Percentiles rank a stretch among this genome's conserved stretches.
These are phyloP conservation scores for Inga leiocalycina DNA, from an alignment of 306 rosid species.

Conservation along the genomic window DNA sequence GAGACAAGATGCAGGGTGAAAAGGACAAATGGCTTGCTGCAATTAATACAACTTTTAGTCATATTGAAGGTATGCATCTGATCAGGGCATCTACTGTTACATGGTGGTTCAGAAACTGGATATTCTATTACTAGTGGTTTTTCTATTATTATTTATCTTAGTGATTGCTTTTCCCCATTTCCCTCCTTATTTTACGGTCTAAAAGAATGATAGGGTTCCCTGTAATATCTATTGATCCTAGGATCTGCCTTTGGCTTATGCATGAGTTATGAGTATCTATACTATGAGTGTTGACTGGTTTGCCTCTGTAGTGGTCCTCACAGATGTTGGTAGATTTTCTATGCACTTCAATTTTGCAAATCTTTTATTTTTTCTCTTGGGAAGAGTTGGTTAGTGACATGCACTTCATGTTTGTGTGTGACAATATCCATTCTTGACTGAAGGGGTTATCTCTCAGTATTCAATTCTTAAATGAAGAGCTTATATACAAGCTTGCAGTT, in stretches of 20 bases:
- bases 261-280: background rate
- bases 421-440: background rate
- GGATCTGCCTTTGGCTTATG: slow-evolving; percentile 14
- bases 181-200: background rate
- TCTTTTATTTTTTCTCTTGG: background rate
- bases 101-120: background rate
- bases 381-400: background rate
- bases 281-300: slow-evolving; percentile 3
- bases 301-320: background rate
- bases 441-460: background rate
- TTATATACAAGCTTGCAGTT: slow-evolving; percentile 13
- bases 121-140: background rate
- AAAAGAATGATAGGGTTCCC: background rate
- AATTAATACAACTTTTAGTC: slow-evolving; percentile 87
- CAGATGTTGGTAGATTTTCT: background rate
- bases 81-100: slow-evolving; percentile 7
- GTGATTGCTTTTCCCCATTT: background rate
- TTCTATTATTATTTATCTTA: background rate
- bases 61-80: slow-evolving; percentile 78
- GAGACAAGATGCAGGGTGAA: slow-evolving; percentile 87
- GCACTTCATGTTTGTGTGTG: background rate
- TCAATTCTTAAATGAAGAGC: background rate
- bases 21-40: slow-evolving; percentile 99
- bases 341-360: background rate
- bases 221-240: background rate